Conservation (phyloP, 345 rosid genomes). For the Moringa oleifera region DNA sequence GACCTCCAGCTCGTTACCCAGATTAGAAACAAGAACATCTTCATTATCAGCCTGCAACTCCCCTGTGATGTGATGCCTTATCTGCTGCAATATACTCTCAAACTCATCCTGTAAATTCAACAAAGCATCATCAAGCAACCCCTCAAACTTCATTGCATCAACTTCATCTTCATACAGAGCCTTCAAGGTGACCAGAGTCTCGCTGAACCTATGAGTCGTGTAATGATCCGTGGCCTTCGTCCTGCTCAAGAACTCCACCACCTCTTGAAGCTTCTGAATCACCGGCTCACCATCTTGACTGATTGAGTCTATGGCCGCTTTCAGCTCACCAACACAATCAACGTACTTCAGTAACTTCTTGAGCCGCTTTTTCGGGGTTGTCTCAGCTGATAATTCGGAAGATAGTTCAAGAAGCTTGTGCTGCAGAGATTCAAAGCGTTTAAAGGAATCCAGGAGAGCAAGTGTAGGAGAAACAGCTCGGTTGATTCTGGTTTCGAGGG, state of each 20-base stretch:
- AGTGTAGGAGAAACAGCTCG: conserved; percentile 53
- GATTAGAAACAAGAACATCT: conserved; percentile 19
- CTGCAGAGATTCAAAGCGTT: conserved; percentile 44
- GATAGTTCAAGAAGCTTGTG: conserved; percentile 33
- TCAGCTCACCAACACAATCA: conserved; percentile 40
- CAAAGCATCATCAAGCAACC: conserved; percentile 58
- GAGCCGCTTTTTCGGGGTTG: conserved; percentile 28
- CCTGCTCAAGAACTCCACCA: conserved; percentile 72
- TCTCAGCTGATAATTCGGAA: conserved; percentile 20
- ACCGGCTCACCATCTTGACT: conserved; percentile 44
- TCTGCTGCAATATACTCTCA: conserved; percentile 35
- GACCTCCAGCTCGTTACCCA: conserved; percentile 47
- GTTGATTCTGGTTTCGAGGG: conserved; percentile 56
- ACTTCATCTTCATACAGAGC: conserved; percentile 46
- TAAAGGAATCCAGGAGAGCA: conserved; percentile 41
- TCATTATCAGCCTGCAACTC: conserved; percentile 20
- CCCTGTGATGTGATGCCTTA: conserved; percentile 37
- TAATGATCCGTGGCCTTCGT: conserved; percentile 56
- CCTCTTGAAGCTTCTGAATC: conserved; percentile 68
- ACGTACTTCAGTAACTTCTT: conserved; percentile 33
- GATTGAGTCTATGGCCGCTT: conserved; percentile 31
- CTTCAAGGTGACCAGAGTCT: conserved; percentile 50
- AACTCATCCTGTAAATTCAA: conserved; percentile 57
- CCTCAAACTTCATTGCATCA: conserved; percentile 59
- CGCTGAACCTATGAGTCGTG: conserved; percentile 40